Evolutionary conservation across 192 early-diverging fungal genomes (phyloP).

Genomic region (Coemansia sp.): DNA sequence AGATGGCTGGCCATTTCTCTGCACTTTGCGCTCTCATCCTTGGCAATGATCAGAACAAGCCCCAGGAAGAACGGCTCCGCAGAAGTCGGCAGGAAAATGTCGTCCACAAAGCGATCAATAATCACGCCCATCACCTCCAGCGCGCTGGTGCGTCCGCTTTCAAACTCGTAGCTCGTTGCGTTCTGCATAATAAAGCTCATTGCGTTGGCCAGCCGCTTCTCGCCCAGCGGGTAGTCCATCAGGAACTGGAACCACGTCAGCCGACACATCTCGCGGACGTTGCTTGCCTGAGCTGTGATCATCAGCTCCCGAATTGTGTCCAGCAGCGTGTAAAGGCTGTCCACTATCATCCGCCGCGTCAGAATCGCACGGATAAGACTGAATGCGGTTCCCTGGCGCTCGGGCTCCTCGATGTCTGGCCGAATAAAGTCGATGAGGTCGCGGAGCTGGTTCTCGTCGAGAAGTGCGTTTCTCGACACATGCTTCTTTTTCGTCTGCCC

Average conservation of each 20-base stretch:
- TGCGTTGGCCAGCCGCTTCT: conserved; percentile 75
- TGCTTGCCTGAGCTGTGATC: conserved; percentile 80
- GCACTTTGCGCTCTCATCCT: conserved; percentile 93
- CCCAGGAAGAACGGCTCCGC: conserved; percentile 84
- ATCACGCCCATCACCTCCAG: conserved; percentile 85
- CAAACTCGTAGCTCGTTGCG: conserved; percentile 80
- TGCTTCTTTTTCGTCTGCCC: conserved; percentile 9
- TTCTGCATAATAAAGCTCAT: conserved; percentile 91
- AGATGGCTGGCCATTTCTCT: conserved; percentile 83
- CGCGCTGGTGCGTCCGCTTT: conserved; percentile 89
- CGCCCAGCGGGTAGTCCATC: conserved; percentile 93
- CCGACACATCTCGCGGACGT: conserved; percentile 84
- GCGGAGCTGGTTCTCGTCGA: conserved; percentile 66
- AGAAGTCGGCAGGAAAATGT: conserved; percentile 70
- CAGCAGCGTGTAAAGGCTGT: conserved; percentile 95
- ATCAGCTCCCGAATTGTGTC: conserved; percentile 77
- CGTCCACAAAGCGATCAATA: conserved; percentile 78
- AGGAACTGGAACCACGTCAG: conserved; percentile 86
- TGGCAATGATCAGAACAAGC: conserved; percentile 81
- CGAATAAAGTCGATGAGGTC: conserved; percentile 76
- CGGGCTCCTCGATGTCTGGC: conserved; percentile 89
- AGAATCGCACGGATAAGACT: conserved; percentile 87
- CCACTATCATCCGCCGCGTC: conserved; percentile 78
- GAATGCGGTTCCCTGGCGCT: conserved; percentile 82
- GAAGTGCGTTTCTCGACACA: conserved; percentile 23